A percentile compares a stretch with the other conserved stretches of the same genome.
Conservation (phyloP, 495 filamentous ascomycete genomes). For the Elaphomyces granulatus region DNA sequence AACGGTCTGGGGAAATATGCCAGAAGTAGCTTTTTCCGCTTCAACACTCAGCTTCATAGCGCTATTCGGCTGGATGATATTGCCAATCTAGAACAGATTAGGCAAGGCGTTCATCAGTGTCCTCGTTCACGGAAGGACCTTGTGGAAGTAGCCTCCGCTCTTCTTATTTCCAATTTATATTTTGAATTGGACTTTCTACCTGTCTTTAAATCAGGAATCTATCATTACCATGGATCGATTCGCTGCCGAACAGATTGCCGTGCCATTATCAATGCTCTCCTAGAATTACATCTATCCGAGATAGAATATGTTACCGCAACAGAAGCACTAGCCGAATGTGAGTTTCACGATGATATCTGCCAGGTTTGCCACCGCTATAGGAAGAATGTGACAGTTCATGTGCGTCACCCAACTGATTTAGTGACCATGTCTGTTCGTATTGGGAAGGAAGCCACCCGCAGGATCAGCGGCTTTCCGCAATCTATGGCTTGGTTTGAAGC, state of each 20-base stretch:
- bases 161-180: conserved; percentile 12
- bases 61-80: conserved; percentile 13
- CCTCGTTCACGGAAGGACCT: conserved; percentile 1
- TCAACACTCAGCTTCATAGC: conserved; percentile 12
- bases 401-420: conserved; percentile 6
- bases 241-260: conserved; percentile 8
- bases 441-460: conserved; percentile 1
- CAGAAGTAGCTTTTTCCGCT: conserved; percentile 10
- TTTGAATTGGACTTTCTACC: conserved; percentile 8
- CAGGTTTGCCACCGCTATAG: conserved; percentile 8
- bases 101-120: neutral
- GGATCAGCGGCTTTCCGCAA: conserved; percentile 15
- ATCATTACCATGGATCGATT: conserved; percentile 8
- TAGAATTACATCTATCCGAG: conserved; percentile 1
- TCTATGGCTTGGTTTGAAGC: conserved; percentile 10
- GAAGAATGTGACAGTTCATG: conserved; percentile 7
- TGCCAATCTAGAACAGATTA: conserved; percentile 6
- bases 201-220: conserved; percentile 5
- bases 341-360: conserved; percentile 7
- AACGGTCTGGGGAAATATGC: conserved; percentile 2
- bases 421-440: conserved; percentile 9
- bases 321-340: conserved; percentile 1
- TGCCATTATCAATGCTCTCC: conserved; percentile 4
- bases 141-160: conserved; percentile 4
- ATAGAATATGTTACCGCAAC: neutral